These are phyloP conservation scores for Tulasnella calospora DNA, from an alignment of 768 basidiomycete genomes.

Conservation along the genomic window DNA sequence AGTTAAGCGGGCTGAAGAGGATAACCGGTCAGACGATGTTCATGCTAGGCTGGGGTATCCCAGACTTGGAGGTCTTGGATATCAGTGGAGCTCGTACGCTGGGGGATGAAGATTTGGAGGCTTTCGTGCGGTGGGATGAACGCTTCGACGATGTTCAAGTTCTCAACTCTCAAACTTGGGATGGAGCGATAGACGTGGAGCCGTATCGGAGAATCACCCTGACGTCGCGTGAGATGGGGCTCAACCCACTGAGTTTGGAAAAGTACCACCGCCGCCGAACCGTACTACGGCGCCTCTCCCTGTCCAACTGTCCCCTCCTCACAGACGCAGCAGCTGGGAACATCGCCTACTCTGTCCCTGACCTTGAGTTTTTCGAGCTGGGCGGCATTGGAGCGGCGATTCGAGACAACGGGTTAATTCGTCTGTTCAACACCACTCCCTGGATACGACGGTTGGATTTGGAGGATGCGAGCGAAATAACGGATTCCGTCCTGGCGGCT, in stretches of 20 bases:
- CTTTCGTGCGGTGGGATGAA: slow-evolving; percentile 50
- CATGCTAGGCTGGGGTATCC: slow-evolving; percentile 62
- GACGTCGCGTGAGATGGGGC: slow-evolving; percentile 59
- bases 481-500: slow-evolving; percentile 60
- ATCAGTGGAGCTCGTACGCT: slow-evolving; percentile 66
- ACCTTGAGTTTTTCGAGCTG: slow-evolving; percentile 72
- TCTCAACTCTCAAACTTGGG: slow-evolving; percentile 30
- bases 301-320: slow-evolving; percentile 66
- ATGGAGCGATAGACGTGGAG: slow-evolving; percentile 31
- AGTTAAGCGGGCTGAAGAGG: slow-evolving; percentile 61
- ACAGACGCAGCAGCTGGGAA: slow-evolving; percentile 72
- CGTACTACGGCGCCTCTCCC: slow-evolving; percentile 61
- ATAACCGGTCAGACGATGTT: slow-evolving; percentile 57
- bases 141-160: slow-evolving; percentile 41
- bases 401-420: slow-evolving; percentile 67
- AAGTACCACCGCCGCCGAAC: slow-evolving; percentile 60
- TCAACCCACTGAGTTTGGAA: slow-evolving; percentile 43
- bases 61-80: slow-evolving; percentile 73
- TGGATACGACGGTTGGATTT: slow-evolving; percentile 71
- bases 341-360: slow-evolving; percentile 63
- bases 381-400: slow-evolving; percentile 67
- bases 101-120: slow-evolving; percentile 70
- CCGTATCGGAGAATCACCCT: slow-evolving; percentile 34
- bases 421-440: slow-evolving; percentile 64
- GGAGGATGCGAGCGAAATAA: slow-evolving; percentile 74